Conservation (phyloP, 139 green algal species). For the Trebouxia sp. region DNA sequence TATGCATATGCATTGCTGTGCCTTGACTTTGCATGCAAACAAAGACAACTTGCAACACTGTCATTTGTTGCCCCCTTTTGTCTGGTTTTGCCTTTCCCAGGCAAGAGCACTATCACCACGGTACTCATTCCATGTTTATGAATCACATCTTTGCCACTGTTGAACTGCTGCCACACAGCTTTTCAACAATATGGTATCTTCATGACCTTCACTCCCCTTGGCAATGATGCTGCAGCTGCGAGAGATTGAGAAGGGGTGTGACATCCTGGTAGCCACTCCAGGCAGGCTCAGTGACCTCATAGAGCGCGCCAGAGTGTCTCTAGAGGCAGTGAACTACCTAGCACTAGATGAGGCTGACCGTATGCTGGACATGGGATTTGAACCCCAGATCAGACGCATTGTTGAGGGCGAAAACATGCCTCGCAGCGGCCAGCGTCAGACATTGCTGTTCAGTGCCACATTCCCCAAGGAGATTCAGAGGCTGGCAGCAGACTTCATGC, state of each 20-base stretch:
- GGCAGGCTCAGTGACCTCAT: conserved; percentile 93
- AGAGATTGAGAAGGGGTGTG: conserved; percentile 92
- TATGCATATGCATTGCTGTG: too few species aligned
- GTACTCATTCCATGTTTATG: too few species aligned
- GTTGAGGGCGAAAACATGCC: conserved; percentile 93
- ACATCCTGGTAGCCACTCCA: conserved; percentile 97
- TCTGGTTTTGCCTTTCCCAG: too few species aligned
- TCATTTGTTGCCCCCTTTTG: too few species aligned
- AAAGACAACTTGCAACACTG: too few species aligned
- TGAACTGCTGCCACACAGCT: too few species aligned
- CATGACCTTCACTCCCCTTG: neutral
- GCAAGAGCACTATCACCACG: too few species aligned
- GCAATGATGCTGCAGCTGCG: conserved; percentile 68
- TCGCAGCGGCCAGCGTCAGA: conserved; percentile 82
- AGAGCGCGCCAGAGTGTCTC: conserved; percentile 83
- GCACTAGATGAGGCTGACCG: conserved; percentile 95
- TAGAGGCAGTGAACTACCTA: conserved; percentile 70
- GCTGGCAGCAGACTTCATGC: conserved; percentile 93
- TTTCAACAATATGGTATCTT: too few species aligned
- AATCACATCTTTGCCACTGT: too few species aligned
- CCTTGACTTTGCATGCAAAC: too few species aligned
- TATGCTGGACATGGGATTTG: conserved; percentile 99
- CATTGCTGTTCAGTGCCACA: conserved; percentile 95
- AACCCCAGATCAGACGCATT: conserved; percentile 78
- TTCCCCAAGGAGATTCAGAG: conserved; percentile 94